phyloP scores from a whole-genome alignment of 2,329 filamentous ascomycete genomes.

The Leptographium galeiforme region DNA sequence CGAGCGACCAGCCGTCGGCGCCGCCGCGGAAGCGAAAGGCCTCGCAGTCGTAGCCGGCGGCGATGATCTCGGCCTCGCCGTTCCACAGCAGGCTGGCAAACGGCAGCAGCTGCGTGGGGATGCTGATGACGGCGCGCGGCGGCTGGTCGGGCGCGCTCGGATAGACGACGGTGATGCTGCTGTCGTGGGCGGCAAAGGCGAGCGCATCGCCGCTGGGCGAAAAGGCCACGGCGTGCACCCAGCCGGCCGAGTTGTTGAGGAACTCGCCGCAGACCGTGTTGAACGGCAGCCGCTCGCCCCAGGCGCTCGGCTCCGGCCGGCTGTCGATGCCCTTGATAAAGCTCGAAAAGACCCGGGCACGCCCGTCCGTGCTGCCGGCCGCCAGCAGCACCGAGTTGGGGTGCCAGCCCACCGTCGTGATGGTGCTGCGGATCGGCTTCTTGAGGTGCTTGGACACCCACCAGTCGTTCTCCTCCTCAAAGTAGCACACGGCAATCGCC shows the following conservation, averaged over 20 bases:
- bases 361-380: constrained; percentile 92
- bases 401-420: constrained; percentile 92
- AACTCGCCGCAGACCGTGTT: constrained; percentile 97
- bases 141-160: constrained; percentile 82
- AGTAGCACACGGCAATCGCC: constrained; percentile 94
- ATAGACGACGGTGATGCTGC: constrained; percentile 92
- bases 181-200: constrained; percentile 89
- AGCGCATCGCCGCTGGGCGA: constrained; percentile 87
- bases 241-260: constrained; percentile 89
- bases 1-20: constrained; percentile 69
- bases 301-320: constrained; percentile 72
- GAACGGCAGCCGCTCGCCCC: constrained; percentile 93
- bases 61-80: constrained; percentile 82
- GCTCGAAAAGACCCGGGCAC: constrained; percentile 84
- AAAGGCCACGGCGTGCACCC: constrained; percentile 89
- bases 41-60: constrained; percentile 82
- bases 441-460: constrained; percentile 99
- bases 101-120: constrained; percentile 79
- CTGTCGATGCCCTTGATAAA: constrained; percentile 93
- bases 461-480: constrained; percentile 99
- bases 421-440: constrained; percentile 95
- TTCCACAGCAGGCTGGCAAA: constrained; percentile 92
- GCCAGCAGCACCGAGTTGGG: constrained; percentile 93
- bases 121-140: constrained; percentile 76
- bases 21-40: constrained; percentile 78